phyloP scores from a whole-genome alignment of 169 alveolate genomes.

The Condylostoma magnum region DNA sequence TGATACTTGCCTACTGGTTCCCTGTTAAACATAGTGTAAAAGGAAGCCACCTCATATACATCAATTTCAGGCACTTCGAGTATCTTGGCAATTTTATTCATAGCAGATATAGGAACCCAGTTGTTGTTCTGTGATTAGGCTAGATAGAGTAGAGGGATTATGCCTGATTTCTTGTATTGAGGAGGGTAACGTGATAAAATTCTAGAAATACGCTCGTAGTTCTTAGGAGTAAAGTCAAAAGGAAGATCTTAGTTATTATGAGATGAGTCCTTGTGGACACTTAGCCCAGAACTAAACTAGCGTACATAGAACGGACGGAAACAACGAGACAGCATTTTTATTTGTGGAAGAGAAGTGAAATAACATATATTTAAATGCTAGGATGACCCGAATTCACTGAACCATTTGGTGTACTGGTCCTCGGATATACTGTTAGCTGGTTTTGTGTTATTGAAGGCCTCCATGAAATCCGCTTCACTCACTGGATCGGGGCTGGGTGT shows the following conservation, averaged over 20 bases:
- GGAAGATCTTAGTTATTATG: conserved; percentile 42
- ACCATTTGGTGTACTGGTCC: conserved; percentile 76
- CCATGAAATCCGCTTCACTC: conserved; percentile 57
- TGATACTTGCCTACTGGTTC: conserved; percentile 76
- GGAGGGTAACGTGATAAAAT: conserved; percentile 61
- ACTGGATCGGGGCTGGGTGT: conserved; percentile 68
- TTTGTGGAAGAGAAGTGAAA: too few species aligned
- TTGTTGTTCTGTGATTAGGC: conserved; percentile 71
- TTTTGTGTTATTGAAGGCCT: conserved; percentile 70
- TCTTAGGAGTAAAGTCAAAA: conserved; percentile 70
- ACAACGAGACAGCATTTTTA: too few species aligned
- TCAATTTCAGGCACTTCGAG: conserved; percentile 74
- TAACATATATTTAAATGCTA: conserved; percentile 36
- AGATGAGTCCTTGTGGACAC: conserved; percentile 20
- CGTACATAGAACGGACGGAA: too few species aligned
- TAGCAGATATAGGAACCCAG: conserved; percentile 71
- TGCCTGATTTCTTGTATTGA: conserved; percentile 66
- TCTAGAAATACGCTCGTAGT: conserved; percentile 52
- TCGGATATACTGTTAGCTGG: conserved; percentile 56
- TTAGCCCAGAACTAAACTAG: too few species aligned
- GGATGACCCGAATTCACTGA: conserved; percentile 64
- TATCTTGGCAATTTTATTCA: conserved; percentile 76
- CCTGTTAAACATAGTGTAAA: conserved; percentile 79
- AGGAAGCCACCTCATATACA: conserved; percentile 74
- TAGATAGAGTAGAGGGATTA: conserved; percentile 56